These are phyloP conservation scores for Adiantum capillusveneris DNA, from an alignment of 75 land plant species.

Conservation along the genomic window DNA sequence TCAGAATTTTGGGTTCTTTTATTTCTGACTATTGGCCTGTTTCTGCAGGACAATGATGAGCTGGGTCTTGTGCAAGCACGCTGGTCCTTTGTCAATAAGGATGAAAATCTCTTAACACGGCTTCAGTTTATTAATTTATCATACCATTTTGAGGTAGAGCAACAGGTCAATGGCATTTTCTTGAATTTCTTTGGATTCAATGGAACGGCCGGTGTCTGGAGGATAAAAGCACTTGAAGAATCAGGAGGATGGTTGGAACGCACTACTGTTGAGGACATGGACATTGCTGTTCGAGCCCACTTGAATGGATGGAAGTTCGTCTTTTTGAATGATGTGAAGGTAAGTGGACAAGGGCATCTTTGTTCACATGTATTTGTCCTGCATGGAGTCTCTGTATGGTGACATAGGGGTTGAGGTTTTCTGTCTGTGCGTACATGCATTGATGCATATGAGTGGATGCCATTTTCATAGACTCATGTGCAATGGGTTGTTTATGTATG, in stretches of 20 bases:
- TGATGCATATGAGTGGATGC: slow-evolving; percentile 85
- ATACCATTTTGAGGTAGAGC: slow-evolving; percentile 86
- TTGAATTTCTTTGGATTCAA: slow-evolving; percentile 61
- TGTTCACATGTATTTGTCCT: no score
- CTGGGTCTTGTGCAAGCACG: slow-evolving; percentile 70
- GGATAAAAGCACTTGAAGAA: slow-evolving; percentile 81
- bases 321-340: no score
- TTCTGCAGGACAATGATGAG: slow-evolving; percentile 71
- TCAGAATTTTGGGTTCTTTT: no score
- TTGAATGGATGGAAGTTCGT: no score
- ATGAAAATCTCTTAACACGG: no score
- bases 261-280: no score
- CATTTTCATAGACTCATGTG: slow-evolving; percentile 30
- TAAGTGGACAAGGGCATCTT: slow-evolving; percentile 76
- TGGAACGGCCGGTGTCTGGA: no score
- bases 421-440: slow-evolving; percentile 67
- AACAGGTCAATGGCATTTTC: slow-evolving; percentile 80
- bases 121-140: slow-evolving; percentile 68
- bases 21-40: no score
- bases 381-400: no score
- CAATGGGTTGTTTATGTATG: neutral
- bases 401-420: slow-evolving; percentile 85
- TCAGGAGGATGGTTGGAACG: slow-evolving; percentile 84
- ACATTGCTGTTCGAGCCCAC: no score
- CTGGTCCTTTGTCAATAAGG: slow-evolving; percentile 81